Base-by-base conservation (phyloP, 106 monocot genomes). In the Acanthochlamys bracteata region DNA sequence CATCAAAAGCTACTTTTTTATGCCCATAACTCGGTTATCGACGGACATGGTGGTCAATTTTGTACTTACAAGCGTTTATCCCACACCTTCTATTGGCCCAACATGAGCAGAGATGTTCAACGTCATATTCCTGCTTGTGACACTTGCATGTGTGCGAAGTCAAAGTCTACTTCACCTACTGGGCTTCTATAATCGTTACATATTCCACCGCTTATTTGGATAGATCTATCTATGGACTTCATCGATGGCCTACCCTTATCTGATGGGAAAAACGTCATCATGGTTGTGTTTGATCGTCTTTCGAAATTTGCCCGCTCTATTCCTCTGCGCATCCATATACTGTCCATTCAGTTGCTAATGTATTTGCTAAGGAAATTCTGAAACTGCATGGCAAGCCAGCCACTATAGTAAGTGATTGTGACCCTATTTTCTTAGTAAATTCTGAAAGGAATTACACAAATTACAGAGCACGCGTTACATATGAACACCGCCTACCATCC, bases 221-320 rank as follows among this genome's bases (percentile, higher is more conserved):
- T 63, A 25, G 25, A 55, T 41, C 8, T 72, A 3, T 17, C 26
- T 0, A 55, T 72, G 54, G 63, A 64, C 42, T 72, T 64, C n/a
- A 64, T 72, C 10, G 23, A 3, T 3, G 42, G 56, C 0, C 14
- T 63, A 11, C 41, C 71, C 4, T 20, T 4, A 4, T 24, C 22
- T 20, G 2, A 20, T 10, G 2, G 19, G 1, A 23, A 47, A 11
- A 11, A 7, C 27, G 20, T 19, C 9, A 70, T 60, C 19, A 11
- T 70, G 16, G 59, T 68, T 10, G 55, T 55, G 55, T 13, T 61
- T 40, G 0, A 61, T 27, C 12, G 39, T 3, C 17, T 61, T 19
- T 61, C 61, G 2, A 61, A 61, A 39, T 39, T 17, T 13, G 61
- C 39, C 0, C 39, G 40, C 15, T 61, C 39, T 9, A 49, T 59